phyloP scores from a whole-genome alignment of 169 alveolate genomes.

The Haemoproteus tartakovskyi region DNA sequence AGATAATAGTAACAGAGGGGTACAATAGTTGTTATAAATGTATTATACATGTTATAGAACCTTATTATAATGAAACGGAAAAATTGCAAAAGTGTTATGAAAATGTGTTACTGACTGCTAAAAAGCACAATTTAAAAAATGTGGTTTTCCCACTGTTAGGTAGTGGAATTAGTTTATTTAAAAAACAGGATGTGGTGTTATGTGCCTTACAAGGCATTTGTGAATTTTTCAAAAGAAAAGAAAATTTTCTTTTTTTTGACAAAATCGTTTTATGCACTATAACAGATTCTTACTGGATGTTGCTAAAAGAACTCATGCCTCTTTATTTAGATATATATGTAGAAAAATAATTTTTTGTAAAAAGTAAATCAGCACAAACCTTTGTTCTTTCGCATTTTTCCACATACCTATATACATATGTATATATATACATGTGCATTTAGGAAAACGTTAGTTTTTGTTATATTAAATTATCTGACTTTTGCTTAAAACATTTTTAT shows the following conservation, averaged over 20 bases:
- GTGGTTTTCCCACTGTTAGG: conserved; percentile 61
- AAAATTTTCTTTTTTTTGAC: conserved; percentile 51
- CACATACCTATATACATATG: not conserved
- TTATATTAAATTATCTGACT: too few species aligned
- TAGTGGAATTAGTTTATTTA: conserved; percentile 63
- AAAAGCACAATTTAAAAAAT: conserved; percentile 25
- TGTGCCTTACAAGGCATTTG: conserved; percentile 60
- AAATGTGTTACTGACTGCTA: conserved; percentile 28
- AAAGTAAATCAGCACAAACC: not conserved
- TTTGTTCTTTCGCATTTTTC: not conserved
- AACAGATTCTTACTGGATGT: conserved; percentile 61
- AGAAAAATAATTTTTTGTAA: not conserved
- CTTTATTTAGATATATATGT: conserved; percentile 21
- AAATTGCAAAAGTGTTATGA: conserved; percentile 48
- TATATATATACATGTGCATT: not conserved
- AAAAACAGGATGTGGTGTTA: conserved; percentile 58
- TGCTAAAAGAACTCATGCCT: conserved; percentile 34
- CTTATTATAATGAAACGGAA: conserved; percentile 53
- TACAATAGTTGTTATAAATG: conserved; percentile 44
- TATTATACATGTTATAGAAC: conserved; percentile 59
- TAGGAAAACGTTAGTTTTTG: too few species aligned
- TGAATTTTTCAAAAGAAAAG: conserved; percentile 39
- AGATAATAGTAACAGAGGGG: conserved; percentile 55
- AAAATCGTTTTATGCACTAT: conserved; percentile 37
- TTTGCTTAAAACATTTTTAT: too few species aligned